Evolutionary conservation across 129 eudicot genomes (phyloP), one percentile per base, ranked within the genome.

Genomic region (Cynara cardunculus): DNA sequence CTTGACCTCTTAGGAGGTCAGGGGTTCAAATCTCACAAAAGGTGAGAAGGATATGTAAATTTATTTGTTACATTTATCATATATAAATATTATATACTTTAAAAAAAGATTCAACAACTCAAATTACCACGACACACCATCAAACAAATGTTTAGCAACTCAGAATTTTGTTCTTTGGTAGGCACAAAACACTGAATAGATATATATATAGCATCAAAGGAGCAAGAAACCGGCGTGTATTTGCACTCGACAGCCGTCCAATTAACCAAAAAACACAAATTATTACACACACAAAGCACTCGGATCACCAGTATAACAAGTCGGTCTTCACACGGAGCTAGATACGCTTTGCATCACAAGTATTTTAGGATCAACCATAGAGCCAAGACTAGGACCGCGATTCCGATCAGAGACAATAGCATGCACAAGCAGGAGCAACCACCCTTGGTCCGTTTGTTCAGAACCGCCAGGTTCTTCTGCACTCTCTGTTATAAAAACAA

Each of bases 401-500:
- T 86, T 68, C 91, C 92, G 12, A 85, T 72, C 56, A 93, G 88
- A 3, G 94, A 85, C 41, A 89, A 59, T 24, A 89, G 75, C 25
- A 93, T 82, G 88, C 93, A 84, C 87, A 90, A 59, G 86, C 96
- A 92, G 53, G 97, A 88, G 88, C 97, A 92, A 46, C 97, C 92
- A 75, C 91, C 94, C 87, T 89, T 93, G 27, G 97, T 89, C 30
- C 91, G 84, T 80, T 88, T 93, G 84, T 89, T 93, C 87, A 93
- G 81, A 85, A 93, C 56, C 11, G 94, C 94, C 35, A 93, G 85
- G 68, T 87, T 85, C 87, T 80, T 91, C 82, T 86, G 90, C 59
- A 93, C 92, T 32, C 98, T 90, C 98, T 93, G 91, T 26, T 21
- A 53, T 16, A 66, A 53, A 72, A 44, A 18, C 39, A 30, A 14